Evolutionary conservation across 2,329 filamentous ascomycete genomes (phyloP), one percentile per base, ranked within the genome.

Genomic region (Cladobotryum protrusum): DNA sequence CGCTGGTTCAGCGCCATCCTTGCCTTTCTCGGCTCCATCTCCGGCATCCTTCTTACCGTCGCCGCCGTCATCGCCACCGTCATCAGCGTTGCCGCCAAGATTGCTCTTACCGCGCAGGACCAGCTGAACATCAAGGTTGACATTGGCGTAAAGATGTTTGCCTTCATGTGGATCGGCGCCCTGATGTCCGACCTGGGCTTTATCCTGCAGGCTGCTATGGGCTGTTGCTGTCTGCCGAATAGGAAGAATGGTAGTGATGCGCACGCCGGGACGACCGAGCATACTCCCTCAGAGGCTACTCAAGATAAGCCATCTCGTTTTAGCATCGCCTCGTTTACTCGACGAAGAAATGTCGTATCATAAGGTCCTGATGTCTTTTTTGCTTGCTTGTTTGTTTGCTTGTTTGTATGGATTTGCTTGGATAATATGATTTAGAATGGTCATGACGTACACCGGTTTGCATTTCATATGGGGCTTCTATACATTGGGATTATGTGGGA

Each of bases 91-190:
- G 87, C 91, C 53, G 90, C 95, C 72, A 79, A 82, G 56, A 83
- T 88, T 52, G 87, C 88, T 48, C 82, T 95, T 58, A 82, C 82
- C 18, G 77, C 77, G 4, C 82, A 87, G 61, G 76, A 78, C 2
- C 82, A 87, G 51, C 73, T 96, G 47, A 93, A 95, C 66, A 90
- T 96, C 58, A 65, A 71, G 9, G 87, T 85, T 3, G 69, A 77
- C 3, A 72, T 95, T 33, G 90, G 90, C 5, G 69, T 66, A 34
- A 77, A 81, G 57, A 91, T 95, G 86, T 80, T 95, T 60, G 86
- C 72, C 0, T 95, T 95, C 63, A 92, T 95, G 85, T 97, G 92
- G 91, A 78, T 89, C 24, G 87, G 85, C 0, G 78, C 83, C 0
- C 80, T 75, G 0, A 80, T 85, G 53, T 79, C 81, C 1, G 69